phyloP scores from a whole-genome alignment of 2,329 filamentous ascomycete species.

The Fonsecaea erecta region DNA sequence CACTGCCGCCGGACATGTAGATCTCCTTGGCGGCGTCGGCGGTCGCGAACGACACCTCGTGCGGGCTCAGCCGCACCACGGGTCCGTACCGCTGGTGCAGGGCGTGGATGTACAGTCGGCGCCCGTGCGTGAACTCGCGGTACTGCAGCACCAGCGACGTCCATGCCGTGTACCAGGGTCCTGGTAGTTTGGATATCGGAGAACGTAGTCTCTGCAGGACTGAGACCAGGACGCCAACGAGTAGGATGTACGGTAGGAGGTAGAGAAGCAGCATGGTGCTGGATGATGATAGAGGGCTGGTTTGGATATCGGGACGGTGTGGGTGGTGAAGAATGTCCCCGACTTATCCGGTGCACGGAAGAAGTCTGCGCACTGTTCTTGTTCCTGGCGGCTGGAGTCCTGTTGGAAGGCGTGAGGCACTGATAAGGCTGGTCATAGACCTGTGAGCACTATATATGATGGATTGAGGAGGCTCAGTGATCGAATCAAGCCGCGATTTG shows the following conservation, averaged over 20 bases:
- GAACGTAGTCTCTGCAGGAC: not conserved
- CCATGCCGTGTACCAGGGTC: constrained; percentile 15
- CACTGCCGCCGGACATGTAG: constrained; percentile 40
- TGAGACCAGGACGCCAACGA: not conserved
- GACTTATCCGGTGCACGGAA: not conserved
- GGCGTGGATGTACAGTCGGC: constrained; percentile 34
- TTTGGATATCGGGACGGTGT: not conserved
- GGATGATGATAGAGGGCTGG: not conserved
- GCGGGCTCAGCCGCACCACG: no score
- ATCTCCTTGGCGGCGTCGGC: not conserved
- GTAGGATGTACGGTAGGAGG: not conserved
- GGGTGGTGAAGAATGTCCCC: not conserved
- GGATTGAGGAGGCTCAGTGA: not conserved
- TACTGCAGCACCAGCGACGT: constrained; percentile 23
- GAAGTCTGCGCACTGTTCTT: no score
- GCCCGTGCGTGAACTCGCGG: constrained; percentile 15
- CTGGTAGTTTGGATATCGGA: constrained; percentile 20
- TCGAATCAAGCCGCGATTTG: not conserved
- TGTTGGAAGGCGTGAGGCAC: not conserved
- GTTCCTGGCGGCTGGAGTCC: not conserved
- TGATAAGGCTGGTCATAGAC: not conserved
- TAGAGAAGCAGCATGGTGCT: not conserved
- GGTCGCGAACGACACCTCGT: no score
- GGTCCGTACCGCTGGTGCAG: not conserved
- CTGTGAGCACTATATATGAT: not conserved